Evolutionary conservation across 129 eudicot species (phyloP).

Genomic region (Tanacetum coccineum): DNA sequence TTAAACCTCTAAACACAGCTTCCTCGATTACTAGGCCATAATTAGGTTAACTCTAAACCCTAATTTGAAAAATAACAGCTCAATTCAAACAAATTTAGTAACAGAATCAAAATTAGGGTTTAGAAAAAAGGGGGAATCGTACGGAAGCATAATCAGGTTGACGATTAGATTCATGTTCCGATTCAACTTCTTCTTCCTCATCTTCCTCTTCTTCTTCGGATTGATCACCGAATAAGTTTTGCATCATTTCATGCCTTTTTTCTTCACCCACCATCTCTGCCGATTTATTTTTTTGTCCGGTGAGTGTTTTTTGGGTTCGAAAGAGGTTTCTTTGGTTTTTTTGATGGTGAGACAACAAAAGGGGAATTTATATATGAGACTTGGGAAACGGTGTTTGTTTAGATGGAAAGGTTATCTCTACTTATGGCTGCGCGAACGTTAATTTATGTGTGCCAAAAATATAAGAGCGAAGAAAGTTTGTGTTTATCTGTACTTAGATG

Average conservation of each 20-base stretch:
- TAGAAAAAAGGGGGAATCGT: conserved; percentile 15
- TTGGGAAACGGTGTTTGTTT: no score
- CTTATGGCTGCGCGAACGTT: no score
- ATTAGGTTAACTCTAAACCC: conserved; percentile 7
- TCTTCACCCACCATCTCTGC: conserved; percentile 76
- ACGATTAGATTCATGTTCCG: conserved; percentile 96
- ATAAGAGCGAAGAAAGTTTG: no score
- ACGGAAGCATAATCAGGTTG: conserved; percentile 82
- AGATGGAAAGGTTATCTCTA: no score
- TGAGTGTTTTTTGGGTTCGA: neutral
- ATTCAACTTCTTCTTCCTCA: conserved; percentile 89
- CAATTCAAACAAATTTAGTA: neutral
- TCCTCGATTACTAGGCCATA: no score
- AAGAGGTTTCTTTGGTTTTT: no score
- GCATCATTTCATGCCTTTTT: conserved; percentile 99
- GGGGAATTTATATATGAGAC: no score
- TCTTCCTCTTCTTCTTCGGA: conserved; percentile 69
- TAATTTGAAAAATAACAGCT: neutral
- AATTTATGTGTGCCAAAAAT: no score
- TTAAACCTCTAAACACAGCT: no score
- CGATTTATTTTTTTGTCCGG: conserved; percentile 19
- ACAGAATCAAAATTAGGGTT: conserved; percentile 1
- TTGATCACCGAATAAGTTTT: conserved; percentile 92
- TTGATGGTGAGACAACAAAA: no score
- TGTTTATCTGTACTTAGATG: no score